These are phyloP conservation scores for Shiraia bambusicola DNA, from an alignment of 2,329 filamentous ascomycete genomes.

Conservation along the genomic window DNA sequence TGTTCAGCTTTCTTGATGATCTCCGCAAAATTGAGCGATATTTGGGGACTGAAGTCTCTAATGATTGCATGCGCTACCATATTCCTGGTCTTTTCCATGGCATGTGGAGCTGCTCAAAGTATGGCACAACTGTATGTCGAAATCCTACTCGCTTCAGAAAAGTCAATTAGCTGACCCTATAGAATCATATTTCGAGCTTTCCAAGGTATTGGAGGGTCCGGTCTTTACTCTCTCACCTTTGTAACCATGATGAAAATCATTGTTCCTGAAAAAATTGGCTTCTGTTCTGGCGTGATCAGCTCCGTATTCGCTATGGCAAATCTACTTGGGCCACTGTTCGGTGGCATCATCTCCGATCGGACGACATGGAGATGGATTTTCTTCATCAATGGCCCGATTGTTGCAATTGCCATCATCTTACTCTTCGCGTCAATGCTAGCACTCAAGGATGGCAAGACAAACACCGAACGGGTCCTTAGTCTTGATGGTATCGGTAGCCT, in stretches of 20 bases:
- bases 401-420: slow-evolving; percentile 22
- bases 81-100: slow-evolving; percentile 38
- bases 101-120: slow-evolving; percentile 31
- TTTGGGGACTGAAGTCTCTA: slow-evolving; percentile 29
- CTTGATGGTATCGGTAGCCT: slow-evolving; percentile 34
- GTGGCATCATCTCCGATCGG: slow-evolving; percentile 47
- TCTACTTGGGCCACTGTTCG: slow-evolving; percentile 48
- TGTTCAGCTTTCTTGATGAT: slow-evolving; percentile 36
- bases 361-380: slow-evolving; percentile 53
- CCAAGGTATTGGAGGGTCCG: slow-evolving; percentile 52
- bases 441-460: slow-evolving; percentile 27
- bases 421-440: slow-evolving; percentile 33
- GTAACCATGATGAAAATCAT: slow-evolving; percentile 35
- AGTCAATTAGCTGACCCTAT: slow-evolving; percentile 5
- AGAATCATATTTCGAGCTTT: slow-evolving; percentile 43
- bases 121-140: slow-evolving; percentile 33
- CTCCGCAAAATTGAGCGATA: slow-evolving; percentile 36
- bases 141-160: background rate
- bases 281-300: slow-evolving; percentile 39
- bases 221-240: slow-evolving; percentile 50
- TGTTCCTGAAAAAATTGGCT: slow-evolving; percentile 32
- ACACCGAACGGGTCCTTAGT: slow-evolving; percentile 25
- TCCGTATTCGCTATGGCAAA: slow-evolving; percentile 47
- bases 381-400: slow-evolving; percentile 45
- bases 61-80: slow-evolving; percentile 24